Evolutionary conservation across 192 early-diverging fungal species (phyloP), one percentile per base, ranked within the genome.

Genomic region (Backusella parvicylindrica): DNA sequence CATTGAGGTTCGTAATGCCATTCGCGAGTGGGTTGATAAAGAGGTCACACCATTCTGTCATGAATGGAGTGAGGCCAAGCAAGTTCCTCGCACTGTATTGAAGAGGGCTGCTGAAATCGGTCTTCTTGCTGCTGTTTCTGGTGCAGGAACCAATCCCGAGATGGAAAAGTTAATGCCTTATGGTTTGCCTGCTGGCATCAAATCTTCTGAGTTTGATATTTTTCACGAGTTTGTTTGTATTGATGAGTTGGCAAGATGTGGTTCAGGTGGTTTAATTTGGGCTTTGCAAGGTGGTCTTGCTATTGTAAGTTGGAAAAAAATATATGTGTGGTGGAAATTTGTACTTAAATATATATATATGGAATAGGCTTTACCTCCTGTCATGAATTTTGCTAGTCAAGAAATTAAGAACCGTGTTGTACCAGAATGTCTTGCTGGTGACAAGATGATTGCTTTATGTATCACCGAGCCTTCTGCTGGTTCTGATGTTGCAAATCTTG

Each of bases 381-480:
- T 95, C 9, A 68, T 95, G 33, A 80, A 92, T 75, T 92, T 92
- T 76, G 94, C 84, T 26, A 84, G 87, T 50, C 85, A 91, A 21
- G 87, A 92, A 65, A 75, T 93, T 30, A 91, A 89, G 78, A 71
- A 85, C 18, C 85, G 87, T 64, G 82, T 94, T 37, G 87, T 89
- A 5, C 83, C 83, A 38, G 88, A 78, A 16, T 89, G 90, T 77
- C 79, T 94, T 68, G 69, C 77, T 6, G 94, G 94, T 28, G 79
- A 85, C 32, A 95, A 95, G 79, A 85, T 86, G 67, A 94, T 94
- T 77, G 91, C 91, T 41, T 82, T 94, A 80, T 90, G 88, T 77
- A 95, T 92, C 30, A 94, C 92, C 21, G 93, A 94, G 80, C 93
- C 92, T 7, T 89, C 88, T 23, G 93, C 93, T 28, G 93, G 93